A percentile compares a stretch with the other conserved stretches of the same genome.
Evolutionary conservation across 306 rosid genomes (phyloP).

Genomic region (Lathyrus oleraceus): DNA sequence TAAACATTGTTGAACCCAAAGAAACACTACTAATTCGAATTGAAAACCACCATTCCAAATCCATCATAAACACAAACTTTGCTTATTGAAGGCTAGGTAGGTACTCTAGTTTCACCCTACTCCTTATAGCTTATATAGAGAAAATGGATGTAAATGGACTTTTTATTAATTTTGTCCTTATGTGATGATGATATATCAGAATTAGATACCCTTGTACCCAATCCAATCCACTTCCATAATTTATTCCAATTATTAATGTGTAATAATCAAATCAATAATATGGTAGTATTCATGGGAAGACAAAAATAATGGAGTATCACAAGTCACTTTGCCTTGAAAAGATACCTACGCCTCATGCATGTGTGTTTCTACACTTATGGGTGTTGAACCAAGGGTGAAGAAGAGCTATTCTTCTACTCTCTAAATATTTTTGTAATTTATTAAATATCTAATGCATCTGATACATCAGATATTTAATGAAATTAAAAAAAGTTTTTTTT

Average conservation of each 20-base stretch:
- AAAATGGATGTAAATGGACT: constrained; percentile 30
- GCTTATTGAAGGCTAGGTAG: not conserved
- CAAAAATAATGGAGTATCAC: constrained; percentile 24
- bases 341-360: constrained; percentile 22
- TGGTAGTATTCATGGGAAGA: constrained; percentile 14
- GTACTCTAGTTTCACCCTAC: not conserved
- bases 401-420: not conserved
- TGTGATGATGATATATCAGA: constrained; percentile 52
- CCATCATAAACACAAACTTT: constrained; percentile 10
- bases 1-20: constrained; percentile 40
- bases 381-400: not conserved
- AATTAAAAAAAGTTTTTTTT: too few relatives aligned
- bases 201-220: constrained; percentile 41
- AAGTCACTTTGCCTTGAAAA: constrained; percentile 29
- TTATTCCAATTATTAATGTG: not conserved
- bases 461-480: too few relatives aligned
- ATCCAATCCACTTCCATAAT: constrained; percentile 10
- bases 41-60: constrained; percentile 34
- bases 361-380: constrained; percentile 10
- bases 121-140: constrained; percentile 15
- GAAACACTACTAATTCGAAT: constrained; percentile 22
- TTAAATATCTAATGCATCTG: too few relatives aligned
- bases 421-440: too few relatives aligned
- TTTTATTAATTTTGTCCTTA: constrained; percentile 61
- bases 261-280: constrained; percentile 16